phyloP scores from a whole-genome alignment of 2,329 filamentous ascomycete species.

The Niveomyces coronatus region DNA sequence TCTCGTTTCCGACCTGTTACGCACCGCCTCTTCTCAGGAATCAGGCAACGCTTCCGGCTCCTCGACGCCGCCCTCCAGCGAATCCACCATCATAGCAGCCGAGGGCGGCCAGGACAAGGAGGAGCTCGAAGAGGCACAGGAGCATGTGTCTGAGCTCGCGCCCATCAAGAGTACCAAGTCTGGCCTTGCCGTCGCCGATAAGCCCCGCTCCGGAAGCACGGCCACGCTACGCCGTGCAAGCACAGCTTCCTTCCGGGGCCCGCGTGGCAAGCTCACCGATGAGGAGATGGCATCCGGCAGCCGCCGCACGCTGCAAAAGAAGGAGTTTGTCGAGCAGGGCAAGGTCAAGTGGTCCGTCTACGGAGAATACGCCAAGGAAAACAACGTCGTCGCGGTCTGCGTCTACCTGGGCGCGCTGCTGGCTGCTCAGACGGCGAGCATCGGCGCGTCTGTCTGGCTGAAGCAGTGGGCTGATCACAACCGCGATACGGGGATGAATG shows the following conservation, averaged over 20 bases:
- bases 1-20: constrained; percentile 74
- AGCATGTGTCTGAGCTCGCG: constrained; percentile 63
- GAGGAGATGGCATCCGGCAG: constrained; percentile 64
- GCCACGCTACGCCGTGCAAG: constrained; percentile 81
- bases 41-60: constrained; percentile 34
- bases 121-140: constrained; percentile 68
- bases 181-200: constrained; percentile 31
- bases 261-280: constrained; percentile 72
- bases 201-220: constrained; percentile 58
- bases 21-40: constrained; percentile 58
- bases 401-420: constrained; percentile 72
- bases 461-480: constrained; percentile 87
- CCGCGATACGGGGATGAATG: constrained; percentile 54
- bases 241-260: constrained; percentile 79
- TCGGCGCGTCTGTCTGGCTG: constrained; percentile 84
- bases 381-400: constrained; percentile 73
- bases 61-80: constrained; percentile 39
- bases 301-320: constrained; percentile 77
- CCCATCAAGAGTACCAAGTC: constrained; percentile 51
- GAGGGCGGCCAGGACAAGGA: constrained; percentile 46
- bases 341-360: constrained; percentile 97
- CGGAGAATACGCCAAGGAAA: constrained; percentile 86
- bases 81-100: constrained; percentile 45
- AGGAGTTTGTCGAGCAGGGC: constrained; percentile 86
- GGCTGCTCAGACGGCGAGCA: constrained; percentile 69